A percentile compares a stretch with the other conserved stretches of the same genome.
phyloP scores from a whole-genome alignment of 257 asterid species.

The Salvia rosmarinus region DNA sequence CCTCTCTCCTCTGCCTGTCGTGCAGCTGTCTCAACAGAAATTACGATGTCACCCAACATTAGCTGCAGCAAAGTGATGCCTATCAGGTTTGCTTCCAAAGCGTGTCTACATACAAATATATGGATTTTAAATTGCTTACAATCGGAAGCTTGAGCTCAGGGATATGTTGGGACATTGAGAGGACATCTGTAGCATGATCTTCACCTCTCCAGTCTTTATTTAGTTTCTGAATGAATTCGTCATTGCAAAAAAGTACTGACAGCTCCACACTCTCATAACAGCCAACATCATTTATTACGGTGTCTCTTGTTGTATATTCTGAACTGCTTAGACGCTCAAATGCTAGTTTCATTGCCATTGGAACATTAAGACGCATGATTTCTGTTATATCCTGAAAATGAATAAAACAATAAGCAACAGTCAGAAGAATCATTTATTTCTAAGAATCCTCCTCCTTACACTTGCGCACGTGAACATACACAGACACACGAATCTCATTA shows the following conservation, averaged over 20 bases:
- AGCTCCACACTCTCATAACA: slow-evolving; percentile 80
- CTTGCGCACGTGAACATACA: not conserved
- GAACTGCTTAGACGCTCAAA: slow-evolving; percentile 64
- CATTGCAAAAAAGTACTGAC: slow-evolving; percentile 92
- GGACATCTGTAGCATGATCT: slow-evolving; percentile 93
- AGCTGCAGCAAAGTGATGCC: slow-evolving; percentile 57
- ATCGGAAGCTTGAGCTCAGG: slow-evolving; percentile 87
- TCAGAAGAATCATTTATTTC: not conserved
- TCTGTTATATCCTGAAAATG: slow-evolving; percentile 74
- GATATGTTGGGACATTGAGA: slow-evolving; percentile 95
- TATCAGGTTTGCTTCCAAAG: slow-evolving; percentile 38
- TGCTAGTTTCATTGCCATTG: slow-evolving; percentile 89
- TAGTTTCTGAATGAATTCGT: slow-evolving; percentile 75
- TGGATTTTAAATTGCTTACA: slow-evolving; percentile 51
- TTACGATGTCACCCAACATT: slow-evolving; percentile 92
- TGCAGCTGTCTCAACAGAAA: slow-evolving; percentile 98
- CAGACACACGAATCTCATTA: not conserved
- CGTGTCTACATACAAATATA: slow-evolving; percentile 18
- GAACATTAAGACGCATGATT: slow-evolving; percentile 90
- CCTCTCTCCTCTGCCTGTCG: slow-evolving; percentile 95
- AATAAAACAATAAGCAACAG: slow-evolving; percentile 25
- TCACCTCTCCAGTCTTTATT: slow-evolving; percentile 97
- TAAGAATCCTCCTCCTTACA: not conserved
- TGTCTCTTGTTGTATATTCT: slow-evolving; percentile 69
- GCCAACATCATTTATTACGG: slow-evolving; percentile 62